Percentiles rank a stretch among this genome's conserved stretches.
Conservation (phyloP, 2,329 filamentous ascomycete species). For the Golovinomyces cichoracearum region DNA sequence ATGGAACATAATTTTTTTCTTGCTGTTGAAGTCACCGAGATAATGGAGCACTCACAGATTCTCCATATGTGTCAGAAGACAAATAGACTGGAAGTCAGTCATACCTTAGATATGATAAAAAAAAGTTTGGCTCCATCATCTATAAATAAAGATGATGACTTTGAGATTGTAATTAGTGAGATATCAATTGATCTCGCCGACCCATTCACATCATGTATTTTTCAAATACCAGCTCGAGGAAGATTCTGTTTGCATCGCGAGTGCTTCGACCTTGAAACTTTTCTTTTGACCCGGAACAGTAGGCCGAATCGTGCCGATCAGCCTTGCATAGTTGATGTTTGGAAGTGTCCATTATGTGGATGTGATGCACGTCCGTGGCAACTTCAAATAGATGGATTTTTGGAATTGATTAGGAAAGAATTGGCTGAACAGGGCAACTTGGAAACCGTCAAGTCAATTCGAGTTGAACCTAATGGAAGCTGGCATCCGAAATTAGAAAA, state of each 20-base stretch:
- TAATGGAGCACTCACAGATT: slow-evolving; percentile 22
- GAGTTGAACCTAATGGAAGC: slow-evolving; percentile 34
- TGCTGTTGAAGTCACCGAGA: slow-evolving; percentile 43
- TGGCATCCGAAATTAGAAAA: slow-evolving; percentile 30
- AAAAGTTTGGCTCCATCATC: slow-evolving; percentile 19
- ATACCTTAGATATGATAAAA: slow-evolving; percentile 32
- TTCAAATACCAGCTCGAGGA: slow-evolving; percentile 46
- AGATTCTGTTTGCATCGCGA: slow-evolving; percentile 47
- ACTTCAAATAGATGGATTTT: slow-evolving; percentile 49
- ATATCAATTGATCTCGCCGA: slow-evolving; percentile 39
- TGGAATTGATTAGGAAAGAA: slow-evolving; percentile 32
- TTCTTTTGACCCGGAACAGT: slow-evolving; percentile 36
- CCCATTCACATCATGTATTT: slow-evolving; percentile 39
- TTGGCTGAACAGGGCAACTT: slow-evolving; percentile 25
- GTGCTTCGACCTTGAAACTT: slow-evolving; percentile 73
- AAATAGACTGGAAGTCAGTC: slow-evolving; percentile 18
- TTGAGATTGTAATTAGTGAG: slow-evolving; percentile 30
- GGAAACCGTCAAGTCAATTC: slow-evolving; percentile 28
- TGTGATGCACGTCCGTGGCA: slow-evolving; percentile 48
- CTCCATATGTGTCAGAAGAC: slow-evolving; percentile 18
- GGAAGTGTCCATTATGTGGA: slow-evolving; percentile 68
- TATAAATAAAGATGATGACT: slow-evolving; percentile 28
- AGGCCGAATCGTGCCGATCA: slow-evolving; percentile 22
- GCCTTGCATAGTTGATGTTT: slow-evolving; percentile 38
- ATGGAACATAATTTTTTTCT: slow-evolving; percentile 26